Evolutionary conservation across 495 filamentous ascomycete genomes (phyloP).

Genomic region (Durotheca rogersii): DNA sequence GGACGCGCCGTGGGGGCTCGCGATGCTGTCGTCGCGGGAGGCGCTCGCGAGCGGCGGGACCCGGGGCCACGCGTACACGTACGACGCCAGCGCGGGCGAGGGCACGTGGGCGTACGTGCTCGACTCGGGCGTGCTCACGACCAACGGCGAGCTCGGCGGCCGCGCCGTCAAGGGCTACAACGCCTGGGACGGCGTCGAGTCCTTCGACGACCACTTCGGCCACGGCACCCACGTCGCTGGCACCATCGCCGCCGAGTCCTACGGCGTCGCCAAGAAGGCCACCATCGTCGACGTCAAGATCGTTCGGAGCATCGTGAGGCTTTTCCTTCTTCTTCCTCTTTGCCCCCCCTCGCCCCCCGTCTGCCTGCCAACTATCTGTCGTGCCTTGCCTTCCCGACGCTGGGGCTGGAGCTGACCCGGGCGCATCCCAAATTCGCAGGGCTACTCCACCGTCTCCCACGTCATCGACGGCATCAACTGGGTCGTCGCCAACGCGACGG

Average conservation of each 20-base stretch:
- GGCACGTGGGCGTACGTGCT: slow-evolving; percentile 47
- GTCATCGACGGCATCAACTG: slow-evolving; percentile 55
- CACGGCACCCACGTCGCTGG: slow-evolving; percentile 43
- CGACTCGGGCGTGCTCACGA: slow-evolving; percentile 48
- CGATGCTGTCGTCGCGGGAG: slow-evolving; percentile 40
- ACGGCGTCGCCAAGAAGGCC: slow-evolving; percentile 41
- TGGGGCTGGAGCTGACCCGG: too few relatives aligned
- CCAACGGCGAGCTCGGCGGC: slow-evolving; percentile 52
- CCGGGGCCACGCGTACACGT: slow-evolving; percentile 34
- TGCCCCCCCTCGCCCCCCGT: background rate
- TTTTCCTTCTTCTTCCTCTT: background rate
- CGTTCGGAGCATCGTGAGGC: slow-evolving; percentile 30
- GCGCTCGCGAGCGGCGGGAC: slow-evolving; percentile 24
- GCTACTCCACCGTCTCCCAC: slow-evolving; percentile 40
- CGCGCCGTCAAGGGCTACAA: slow-evolving; percentile 55
- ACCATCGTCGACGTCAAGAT: slow-evolving; percentile 40
- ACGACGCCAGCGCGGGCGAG: slow-evolving; percentile 44
- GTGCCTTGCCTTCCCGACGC: too few relatives aligned
- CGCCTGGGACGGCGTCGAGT: slow-evolving; percentile 26
- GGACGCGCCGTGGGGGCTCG: slow-evolving; percentile 48
- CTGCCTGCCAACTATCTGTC: too few relatives aligned
- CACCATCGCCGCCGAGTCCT: slow-evolving; percentile 36
- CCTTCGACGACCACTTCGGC: slow-evolving; percentile 43
- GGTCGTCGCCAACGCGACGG: slow-evolving; percentile 41
- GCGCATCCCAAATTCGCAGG: slow-evolving; percentile 16